A percentile compares a stretch with the other conserved stretches of the same genome.
Conservation (phyloP, 805 yeast species). For the Cyberlindnera petersonii region DNA sequence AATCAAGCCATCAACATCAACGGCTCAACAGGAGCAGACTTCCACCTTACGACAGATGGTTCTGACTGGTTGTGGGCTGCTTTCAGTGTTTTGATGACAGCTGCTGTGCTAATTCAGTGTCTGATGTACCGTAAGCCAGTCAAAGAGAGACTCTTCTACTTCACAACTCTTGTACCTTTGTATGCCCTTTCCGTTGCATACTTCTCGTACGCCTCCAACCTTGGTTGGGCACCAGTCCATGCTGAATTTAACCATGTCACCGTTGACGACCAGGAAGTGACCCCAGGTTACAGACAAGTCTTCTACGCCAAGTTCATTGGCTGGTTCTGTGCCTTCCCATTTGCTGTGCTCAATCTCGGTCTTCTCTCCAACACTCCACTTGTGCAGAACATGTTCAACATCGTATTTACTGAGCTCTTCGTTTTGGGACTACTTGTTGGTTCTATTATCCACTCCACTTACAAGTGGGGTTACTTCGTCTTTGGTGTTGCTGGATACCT, state of each 20-base stretch:
- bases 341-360: conserved; percentile 24
- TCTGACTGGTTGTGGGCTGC: conserved; percentile 68
- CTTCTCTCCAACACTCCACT: conserved; percentile 37
- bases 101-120: conserved; percentile 29
- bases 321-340: conserved; percentile 47
- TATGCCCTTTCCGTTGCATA: conserved; percentile 43
- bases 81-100: conserved; percentile 41
- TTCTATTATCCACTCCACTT: conserved; percentile 46
- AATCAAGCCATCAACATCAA: conserved; percentile 19
- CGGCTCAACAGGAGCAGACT: conserved; percentile 36
- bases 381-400: conserved; percentile 40
- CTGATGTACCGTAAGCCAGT: conserved; percentile 27
- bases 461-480: conserved; percentile 66
- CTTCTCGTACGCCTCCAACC: conserved; percentile 53
- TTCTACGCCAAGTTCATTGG: conserved; percentile 54
- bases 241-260: conserved; percentile 45
- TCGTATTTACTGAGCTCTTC: conserved; percentile 13
- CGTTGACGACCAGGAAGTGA: conserved; percentile 37
- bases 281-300: conserved; percentile 44
- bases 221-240: conserved; percentile 48
- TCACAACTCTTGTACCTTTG: conserved; percentile 39
- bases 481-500: conserved; percentile 31
- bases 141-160: conserved; percentile 29
- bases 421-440: conserved; percentile 53
- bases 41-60: conserved; percentile 52